Base-by-base conservation (phyloP, 1,284 basidiomycete genomes). In the Ganoderma sinense region DNA sequence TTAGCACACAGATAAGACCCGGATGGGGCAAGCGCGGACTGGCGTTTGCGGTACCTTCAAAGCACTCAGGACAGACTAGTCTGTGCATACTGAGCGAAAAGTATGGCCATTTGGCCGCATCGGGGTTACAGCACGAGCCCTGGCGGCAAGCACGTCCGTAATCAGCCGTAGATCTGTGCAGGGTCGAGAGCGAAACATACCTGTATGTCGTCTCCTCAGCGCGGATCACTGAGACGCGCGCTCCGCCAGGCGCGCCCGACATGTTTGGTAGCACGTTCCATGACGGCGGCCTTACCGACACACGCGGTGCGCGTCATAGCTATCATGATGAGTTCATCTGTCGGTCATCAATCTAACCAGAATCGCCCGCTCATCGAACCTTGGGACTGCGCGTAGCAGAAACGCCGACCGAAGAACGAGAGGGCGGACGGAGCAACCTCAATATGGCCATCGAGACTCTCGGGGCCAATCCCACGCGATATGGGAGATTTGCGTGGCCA, bases 261-360 rank as follows among this genome's bases (percentile, higher is more conserved):
- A 62, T 66, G 73, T 74, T 74, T 74, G 71, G 73, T 72, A 74
- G 73, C 73, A 74, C 73, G 73, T 74, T 72, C 63, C 70, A 67
- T 40, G 67, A 65, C 69, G 64, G 62, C 67, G 67, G 61, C 62
- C 58, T 10, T 31, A 45, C 40, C 65, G 43, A 69, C 65, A 60
- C 61, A 61, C 63, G 66, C 18, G 41, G 53, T 63, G 67, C 71
- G 67, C 71, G 69, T 71, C 71, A 71, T 69, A 64, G 56, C 64
- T 64, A 62, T 53, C 48, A 70, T 70, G 68, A 71, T 66, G 64
- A 59, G 67, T 66, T 45, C 67, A 60, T 29, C 62, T 67, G 66
- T 73, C 73, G 73, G 73, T 67, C 73, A 74, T 74, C 73, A 72
- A 74, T 72, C 73, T 69, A 67, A 69, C 70, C 72, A 71, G 71